phyloP scores from a whole-genome alignment of 2,329 filamentous ascomycete genomes.

The Claviceps purpurea region DNA sequence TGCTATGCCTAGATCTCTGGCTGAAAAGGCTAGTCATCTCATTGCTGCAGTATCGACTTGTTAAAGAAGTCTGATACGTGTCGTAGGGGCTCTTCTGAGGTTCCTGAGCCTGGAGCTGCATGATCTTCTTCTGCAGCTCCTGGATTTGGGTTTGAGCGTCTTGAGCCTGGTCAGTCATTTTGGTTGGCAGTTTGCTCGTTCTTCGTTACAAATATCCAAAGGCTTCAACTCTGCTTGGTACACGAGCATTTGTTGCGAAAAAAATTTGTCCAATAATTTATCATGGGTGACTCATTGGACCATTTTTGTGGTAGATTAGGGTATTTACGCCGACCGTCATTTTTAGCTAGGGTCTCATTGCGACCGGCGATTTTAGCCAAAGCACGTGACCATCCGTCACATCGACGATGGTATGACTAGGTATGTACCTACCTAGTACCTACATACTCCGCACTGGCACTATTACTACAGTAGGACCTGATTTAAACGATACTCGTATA shows the following conservation, averaged over 20 bases:
- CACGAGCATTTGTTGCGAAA: not conserved
- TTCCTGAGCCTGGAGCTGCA: conserved; percentile 6
- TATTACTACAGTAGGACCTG: no score
- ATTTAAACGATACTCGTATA: no score
- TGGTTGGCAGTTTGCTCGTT: not conserved
- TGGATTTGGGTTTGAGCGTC: conserved; percentile 5
- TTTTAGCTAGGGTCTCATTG: no score
- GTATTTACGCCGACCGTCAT: no score
- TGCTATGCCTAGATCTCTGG: conserved; percentile 58
- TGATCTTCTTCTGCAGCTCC: conserved; percentile 7
- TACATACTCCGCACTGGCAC: no score
- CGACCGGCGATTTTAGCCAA: no score
- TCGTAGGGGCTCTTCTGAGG: conserved; percentile 13
- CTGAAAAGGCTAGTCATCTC: conserved; percentile 76
- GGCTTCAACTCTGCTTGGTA: not conserved
- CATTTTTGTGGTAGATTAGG: not conserved
- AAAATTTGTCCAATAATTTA: not conserved
- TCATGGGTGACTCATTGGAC: not conserved
- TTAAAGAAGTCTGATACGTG: conserved; percentile 51
- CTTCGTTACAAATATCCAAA: not conserved
- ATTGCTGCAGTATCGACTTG: conserved; percentile 56
- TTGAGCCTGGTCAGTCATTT: conserved; percentile 2
- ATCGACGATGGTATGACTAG: no score
- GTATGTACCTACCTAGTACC: no score
- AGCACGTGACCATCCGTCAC: no score